Evolutionary conservation across 148 eudicot species (phyloP).

Genomic region (Fagopyrum homotropicum): DNA sequence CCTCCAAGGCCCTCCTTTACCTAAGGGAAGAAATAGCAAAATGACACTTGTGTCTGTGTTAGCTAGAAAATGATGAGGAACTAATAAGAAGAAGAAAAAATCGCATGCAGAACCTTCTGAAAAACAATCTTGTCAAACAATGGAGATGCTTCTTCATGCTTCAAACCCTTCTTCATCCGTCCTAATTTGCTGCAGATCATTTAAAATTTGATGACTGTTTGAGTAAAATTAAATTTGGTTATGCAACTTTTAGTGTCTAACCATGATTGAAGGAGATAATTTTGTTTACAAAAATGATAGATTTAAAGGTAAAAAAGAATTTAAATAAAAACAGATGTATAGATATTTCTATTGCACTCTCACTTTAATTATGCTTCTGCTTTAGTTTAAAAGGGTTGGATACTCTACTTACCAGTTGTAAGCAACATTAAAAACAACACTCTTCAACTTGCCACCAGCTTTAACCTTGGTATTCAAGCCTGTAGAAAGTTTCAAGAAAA

Average conservation of each 20-base stretch:
- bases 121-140: constrained; percentile 72
- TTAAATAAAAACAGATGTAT: too few species aligned
- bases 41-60: background rate
- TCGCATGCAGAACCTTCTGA: constrained; percentile 44
- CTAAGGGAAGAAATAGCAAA: constrained; percentile 25
- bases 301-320: background rate
- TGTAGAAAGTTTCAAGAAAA: constrained; percentile 16
- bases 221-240: too few species aligned
- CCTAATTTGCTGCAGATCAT: constrained; percentile 46
- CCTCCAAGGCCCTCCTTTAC: constrained; percentile 88
- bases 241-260: too few species aligned
- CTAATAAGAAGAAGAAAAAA: background rate
- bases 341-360: too few species aligned
- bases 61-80: background rate
- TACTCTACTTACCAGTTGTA: constrained; percentile 24
- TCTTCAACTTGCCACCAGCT: constrained; percentile 61
- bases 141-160: constrained; percentile 71
- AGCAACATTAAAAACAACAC: constrained; percentile 54
- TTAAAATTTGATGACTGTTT: background rate
- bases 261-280: too few species aligned
- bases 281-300: background rate
- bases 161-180: constrained; percentile 65
- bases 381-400: too few species aligned
- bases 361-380: too few species aligned
- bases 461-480: constrained; percentile 82